Conservation (phyloP, 129 eudicot species). For the Helianthus tuberosus region DNA sequence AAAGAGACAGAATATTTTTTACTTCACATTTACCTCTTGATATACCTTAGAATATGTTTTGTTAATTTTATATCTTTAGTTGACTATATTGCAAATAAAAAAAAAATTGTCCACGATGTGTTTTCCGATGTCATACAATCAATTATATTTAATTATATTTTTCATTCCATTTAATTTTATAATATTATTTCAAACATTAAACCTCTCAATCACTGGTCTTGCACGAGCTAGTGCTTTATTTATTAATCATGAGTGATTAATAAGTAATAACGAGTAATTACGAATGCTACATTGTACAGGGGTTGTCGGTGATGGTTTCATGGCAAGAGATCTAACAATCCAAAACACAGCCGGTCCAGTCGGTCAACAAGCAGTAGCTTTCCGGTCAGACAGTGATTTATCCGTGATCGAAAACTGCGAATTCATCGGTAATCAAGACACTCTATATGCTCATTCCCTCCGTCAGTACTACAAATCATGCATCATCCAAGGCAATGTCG, state of each 20-base stretch:
- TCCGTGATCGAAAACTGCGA: conserved; percentile 49
- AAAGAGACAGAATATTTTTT: too few relatives aligned
- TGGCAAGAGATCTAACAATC: conserved; percentile 52
- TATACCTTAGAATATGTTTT: too few relatives aligned
- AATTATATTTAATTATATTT: too few relatives aligned
- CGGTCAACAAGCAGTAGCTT: conserved; percentile 63
- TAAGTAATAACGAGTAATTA: neutral
- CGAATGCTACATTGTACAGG: conserved; percentile 33
- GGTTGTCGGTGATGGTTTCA: conserved; percentile 59
- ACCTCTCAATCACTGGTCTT: too few relatives aligned
- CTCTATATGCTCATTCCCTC: conserved; percentile 50
- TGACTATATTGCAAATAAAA: too few relatives aligned
- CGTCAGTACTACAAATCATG: conserved; percentile 60
- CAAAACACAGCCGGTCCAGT: conserved; percentile 63
- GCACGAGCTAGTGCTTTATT: too few relatives aligned
- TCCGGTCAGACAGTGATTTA: conserved; percentile 54
- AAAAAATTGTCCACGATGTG: too few relatives aligned
- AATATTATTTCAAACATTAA: too few relatives aligned
- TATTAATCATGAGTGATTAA: neutral
- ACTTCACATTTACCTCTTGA: too few relatives aligned
- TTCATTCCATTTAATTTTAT: too few relatives aligned
- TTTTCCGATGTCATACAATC: too few relatives aligned
- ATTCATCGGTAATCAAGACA: conserved; percentile 63
- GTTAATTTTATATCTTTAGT: too few relatives aligned
- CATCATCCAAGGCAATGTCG: conserved; percentile 53